Base-by-base conservation (phyloP, 148 eudicot species). In the Chenopodium quinoa region DNA sequence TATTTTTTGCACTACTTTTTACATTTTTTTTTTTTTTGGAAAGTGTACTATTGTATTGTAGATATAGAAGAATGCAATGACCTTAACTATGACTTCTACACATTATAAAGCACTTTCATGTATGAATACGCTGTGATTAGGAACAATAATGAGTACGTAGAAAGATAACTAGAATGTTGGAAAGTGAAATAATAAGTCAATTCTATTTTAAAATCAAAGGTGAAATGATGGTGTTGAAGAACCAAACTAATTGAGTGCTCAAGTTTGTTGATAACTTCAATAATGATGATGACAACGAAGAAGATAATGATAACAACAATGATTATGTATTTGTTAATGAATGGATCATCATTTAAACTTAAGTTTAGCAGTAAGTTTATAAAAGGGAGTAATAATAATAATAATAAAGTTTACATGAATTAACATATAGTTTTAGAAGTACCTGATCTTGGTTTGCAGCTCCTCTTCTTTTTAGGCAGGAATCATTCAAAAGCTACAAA, bases 401-500 rank as follows among this genome's bases (percentile, higher is more conserved):
- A 16, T 31, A 68, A 31, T 31, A 31, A 27, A 27, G 29, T 48
- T 13, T 27, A 29, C 71, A 67, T 67, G 37, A 67, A 32, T 68
- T 14, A 10, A 67, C 37, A 40, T 40, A 40, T 40, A 40, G 7
- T 40, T 10, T 9, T 22, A 67, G n/a, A 17, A 76, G 52, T 81
- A 77, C 81, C 86, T 40, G 44, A 40, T 84, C 89, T 75, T 84
- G 84, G 72, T 77, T 79, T 60, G 88, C 60, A 84, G 88, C 87
- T 82, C 83, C 85, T 83, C 88, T 89, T 86, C 88, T 89, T 89
- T 87, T 87, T 50, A 85, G 75, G 84, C 82, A 80, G 78, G 89
- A 87, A 82, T 80, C 87, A 76, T 85, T 86, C 86, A 87, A 83
- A 87, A 81, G 86, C 88, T 87, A 85, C 84, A 89, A 46, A 84